Base-by-base conservation (phyloP, 306 rosid genomes). In the Sophora flavescens region DNA sequence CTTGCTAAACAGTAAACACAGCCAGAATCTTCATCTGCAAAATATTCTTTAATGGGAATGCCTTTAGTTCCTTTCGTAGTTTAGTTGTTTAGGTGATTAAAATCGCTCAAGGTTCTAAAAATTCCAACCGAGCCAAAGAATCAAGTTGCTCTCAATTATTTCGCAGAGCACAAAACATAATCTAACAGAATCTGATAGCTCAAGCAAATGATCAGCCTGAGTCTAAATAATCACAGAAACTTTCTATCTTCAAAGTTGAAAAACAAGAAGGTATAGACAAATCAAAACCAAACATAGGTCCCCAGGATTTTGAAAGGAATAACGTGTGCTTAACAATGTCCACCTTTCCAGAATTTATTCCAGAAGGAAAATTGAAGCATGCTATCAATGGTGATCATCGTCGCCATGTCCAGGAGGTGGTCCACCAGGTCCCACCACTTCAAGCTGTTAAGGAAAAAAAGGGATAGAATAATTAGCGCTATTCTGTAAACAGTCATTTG, bases 391-490 rank as follows among this genome's bases (percentile, higher is more conserved):
- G 74, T 88, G 98, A 38, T 85, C 69, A 54, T 62, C 77, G 2
- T 89, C 90, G 4, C 82, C 88, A 15, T 81, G 96, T 36, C 92
- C 94, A 78, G 87, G 80, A 4, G 98, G 98, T 14, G 97, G 63
- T 81, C 96, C 98, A 30, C 98, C 98, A 33, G 98, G 97, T 87
- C 97, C 98, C 28, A 93, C 98, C 81, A 93, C 98, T 89, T 93
- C 92, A 53, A 93, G 93, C 98, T 93, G 96, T 61, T 28, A 18
- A 1, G 8, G 8, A 5, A 22, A 5, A 22, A 22, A 15, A 10
- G 14, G 28, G 16, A 77, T 70, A 41, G 13, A 77, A 41, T 51
- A 42, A 74, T 80, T 38, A 80, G 82, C 28, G 6, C 63, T 62
- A 52, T 58, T 57, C 15, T 30, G 64, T 32, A 64, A 50, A 48